Base-by-base conservation (phyloP, 306 rosid species). In the Acacia confusa region DNA sequence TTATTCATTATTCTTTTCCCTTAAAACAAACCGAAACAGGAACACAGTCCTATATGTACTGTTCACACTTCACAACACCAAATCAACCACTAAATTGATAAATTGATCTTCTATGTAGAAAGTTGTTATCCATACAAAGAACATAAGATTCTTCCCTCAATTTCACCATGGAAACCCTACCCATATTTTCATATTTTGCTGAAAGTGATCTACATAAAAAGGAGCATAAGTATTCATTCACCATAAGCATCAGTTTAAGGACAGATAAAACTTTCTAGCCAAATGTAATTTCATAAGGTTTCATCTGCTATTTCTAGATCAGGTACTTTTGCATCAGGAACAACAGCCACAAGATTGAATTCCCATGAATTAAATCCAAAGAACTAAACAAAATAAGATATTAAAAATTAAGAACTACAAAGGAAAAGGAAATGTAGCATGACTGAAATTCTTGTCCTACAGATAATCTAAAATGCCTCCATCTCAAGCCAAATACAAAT, bases 401-500 rank as follows among this genome's bases (percentile, higher is more conserved):
- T 22, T 61, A 63, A 74, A 70, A 67, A 40, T 40, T 81, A 48
- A 30, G 34, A 2, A 76, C 40, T 36, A 36, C 5, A 78, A 74
- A 25, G 65, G 73, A 72, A 74, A 83, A 78, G 22, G 34, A 82
- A 86, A 88, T 68, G 91, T 88, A 83, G 73, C 84, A 69, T 55
- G 87, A 79, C 79, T 30, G 84, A 86, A 83, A 79, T 78, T 84
- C 83, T 84, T 75, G 65, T 40, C 78, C 97, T 89, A 89, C 90
- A 88, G 83, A 88, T 84, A 85, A 88, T 58, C 95, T 83, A 83
- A 91, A 67, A 78, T 79, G 89, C 82, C 92, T 82, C 93, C 68
- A 85, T 85, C 89, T 84, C 87, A 47, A 81, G 92, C 87, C 91
- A 86, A 78, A 85, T 83, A 88, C 83, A 90, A 82, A 85, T 88